phyloP scores from a whole-genome alignment of 2,329 filamentous ascomycete species.

The Pestalotiopsis sp. region DNA sequence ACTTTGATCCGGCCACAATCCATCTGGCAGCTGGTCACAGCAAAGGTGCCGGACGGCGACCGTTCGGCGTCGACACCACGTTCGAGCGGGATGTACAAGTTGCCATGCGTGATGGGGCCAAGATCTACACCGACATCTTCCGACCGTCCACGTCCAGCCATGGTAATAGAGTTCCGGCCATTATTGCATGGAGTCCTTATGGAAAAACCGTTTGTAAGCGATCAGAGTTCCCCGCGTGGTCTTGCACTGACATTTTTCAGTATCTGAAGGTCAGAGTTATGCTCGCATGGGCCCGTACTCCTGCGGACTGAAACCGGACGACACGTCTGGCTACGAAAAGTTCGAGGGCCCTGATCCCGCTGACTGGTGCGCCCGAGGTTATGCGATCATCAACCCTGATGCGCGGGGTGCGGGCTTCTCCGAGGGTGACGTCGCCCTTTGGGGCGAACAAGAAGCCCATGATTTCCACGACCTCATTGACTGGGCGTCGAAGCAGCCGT shows the following conservation, averaged over 20 bases:
- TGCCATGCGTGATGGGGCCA: not conserved
- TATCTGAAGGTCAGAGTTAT: not conserved
- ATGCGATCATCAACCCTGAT: not conserved
- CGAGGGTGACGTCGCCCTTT: not conserved
- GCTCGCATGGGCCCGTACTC: not conserved
- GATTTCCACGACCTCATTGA: not conserved
- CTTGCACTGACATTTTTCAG: not conserved
- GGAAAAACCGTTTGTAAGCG: not conserved
- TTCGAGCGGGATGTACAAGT: not conserved
- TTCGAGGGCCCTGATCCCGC: not conserved
- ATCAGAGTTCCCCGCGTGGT: no score
- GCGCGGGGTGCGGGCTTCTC: not conserved
- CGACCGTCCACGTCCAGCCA: not conserved
- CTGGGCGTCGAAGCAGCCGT: slow-evolving; percentile 4
- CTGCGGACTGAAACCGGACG: not conserved
- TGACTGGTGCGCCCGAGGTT: not conserved
- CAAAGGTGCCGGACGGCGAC: not conserved
- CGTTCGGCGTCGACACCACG: not conserved
- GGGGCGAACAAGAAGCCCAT: not conserved
- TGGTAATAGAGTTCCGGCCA: not conserved
- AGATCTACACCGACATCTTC: not conserved
- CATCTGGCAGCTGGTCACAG: no score
- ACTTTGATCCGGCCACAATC: no score
- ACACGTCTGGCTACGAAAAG: not conserved
- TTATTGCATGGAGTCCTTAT: not conserved